Evolutionary conservation across 768 basidiomycete species (phyloP), one percentile per base, ranked within the genome.

Genomic region (Boletellus ananas): DNA sequence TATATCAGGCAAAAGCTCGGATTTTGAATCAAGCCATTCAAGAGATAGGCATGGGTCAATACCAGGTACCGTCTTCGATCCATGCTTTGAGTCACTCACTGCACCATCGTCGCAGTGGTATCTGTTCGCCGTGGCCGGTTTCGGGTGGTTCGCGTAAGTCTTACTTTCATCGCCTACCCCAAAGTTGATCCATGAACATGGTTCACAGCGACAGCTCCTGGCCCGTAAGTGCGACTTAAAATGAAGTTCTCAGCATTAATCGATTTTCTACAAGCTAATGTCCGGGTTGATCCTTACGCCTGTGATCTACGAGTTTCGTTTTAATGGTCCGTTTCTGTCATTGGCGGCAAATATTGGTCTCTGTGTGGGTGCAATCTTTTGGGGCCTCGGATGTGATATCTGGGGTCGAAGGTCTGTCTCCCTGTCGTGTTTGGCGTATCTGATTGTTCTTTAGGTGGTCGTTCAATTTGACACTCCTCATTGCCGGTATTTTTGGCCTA

Each of bases 21-120:
- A 57, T 79, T 20, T 47, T 79, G 46, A 78, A 78, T 43, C 65
- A 67, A 34, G 72, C 75, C 6, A 68, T 80, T 33, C 75, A 76
- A 58, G 73, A 76, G 33, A 75, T 80, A 17, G 79, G 79, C 2
- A 80, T 81, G 77, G 80, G 79, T 6, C 74, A 64, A 53, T 81
- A 80, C 51, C 79, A 80, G 72, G 77, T 74, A 42, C 10, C 16
- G 34, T 16, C 16, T 6, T 25, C 0, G n/a, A 25, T 25, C 8
- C 3, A 4, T 16, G 20, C 23, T 27, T 9, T 14, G 13, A 13
- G 8, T 43, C 34, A 42, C 39, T 18, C 37, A 16, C 6, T 39
- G n/a, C 9, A 25, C 16, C 1, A 6, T 18, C 29, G 3, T 48
- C 18, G n/a, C 42, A 72, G 71, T 72, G 72, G 72, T 54, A 55